A percentile compares a stretch with the other conserved stretches of the same genome.
Conservation (phyloP, 1,139 yeast genomes). For the Hyphopichia buzzinii region DNA sequence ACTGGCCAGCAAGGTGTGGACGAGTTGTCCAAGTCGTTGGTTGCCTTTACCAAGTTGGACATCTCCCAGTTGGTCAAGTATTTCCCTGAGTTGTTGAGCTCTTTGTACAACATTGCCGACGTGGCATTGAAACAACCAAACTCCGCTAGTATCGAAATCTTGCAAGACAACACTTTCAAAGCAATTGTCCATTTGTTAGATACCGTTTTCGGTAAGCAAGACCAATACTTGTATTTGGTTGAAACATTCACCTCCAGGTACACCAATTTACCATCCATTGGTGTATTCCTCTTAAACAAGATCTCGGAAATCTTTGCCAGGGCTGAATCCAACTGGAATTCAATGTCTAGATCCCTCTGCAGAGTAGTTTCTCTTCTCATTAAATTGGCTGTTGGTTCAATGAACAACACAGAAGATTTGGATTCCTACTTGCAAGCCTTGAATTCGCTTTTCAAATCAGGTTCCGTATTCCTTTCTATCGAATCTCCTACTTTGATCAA, state of each 20-base stretch:
- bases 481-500: conserved; percentile 47
- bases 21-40: conserved; percentile 41
- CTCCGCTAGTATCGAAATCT: conserved; percentile 30
- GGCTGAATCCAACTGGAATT: conserved; percentile 58
- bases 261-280: conserved; percentile 46
- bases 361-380: conserved; percentile 55
- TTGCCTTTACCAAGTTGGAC: conserved; percentile 42
- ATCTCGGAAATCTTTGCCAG: conserved; percentile 47
- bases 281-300: conserved; percentile 47
- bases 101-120: conserved; percentile 43
- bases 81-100: conserved; percentile 50
- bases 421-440: conserved; percentile 33
- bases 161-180: conserved; percentile 45
- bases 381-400: conserved; percentile 35
- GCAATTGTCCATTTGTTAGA: conserved; percentile 61
- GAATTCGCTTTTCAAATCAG: conserved; percentile 35
- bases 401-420: conserved; percentile 18
- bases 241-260: conserved; percentile 43
- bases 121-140: conserved; percentile 20
- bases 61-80: conserved; percentile 49
- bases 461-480: conserved; percentile 47
- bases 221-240: conserved; percentile 56
- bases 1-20: conserved; percentile 44
- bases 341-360: conserved; percentile 62
- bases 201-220: conserved; percentile 64